Conservation (phyloP, 176 grass and related monocot genomes). For the Pharus latifolius region DNA sequence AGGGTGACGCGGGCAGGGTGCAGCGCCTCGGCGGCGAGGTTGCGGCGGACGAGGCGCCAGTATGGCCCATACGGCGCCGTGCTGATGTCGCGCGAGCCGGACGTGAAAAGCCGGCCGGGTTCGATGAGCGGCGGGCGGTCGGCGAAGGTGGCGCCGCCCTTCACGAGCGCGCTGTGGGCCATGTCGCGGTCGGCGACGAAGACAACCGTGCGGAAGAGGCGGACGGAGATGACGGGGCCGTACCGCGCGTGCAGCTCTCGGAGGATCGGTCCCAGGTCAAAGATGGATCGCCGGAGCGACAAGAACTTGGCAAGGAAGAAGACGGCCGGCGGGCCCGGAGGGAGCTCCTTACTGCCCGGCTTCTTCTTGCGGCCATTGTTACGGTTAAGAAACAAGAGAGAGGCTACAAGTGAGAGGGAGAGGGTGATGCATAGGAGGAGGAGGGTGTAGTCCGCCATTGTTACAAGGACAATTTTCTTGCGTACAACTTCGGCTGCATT, state of each 20-base stretch:
- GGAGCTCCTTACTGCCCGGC: not conserved
- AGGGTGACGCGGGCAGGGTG: not conserved
- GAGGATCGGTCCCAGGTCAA: slow-evolving; percentile 17
- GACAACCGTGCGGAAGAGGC: slow-evolving; percentile 24
- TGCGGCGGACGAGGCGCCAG: slow-evolving; percentile 50
- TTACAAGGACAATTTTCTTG: too few species aligned
- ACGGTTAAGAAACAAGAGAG: not conserved
- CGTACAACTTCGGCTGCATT: too few species aligned
- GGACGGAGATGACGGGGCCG: slow-evolving; percentile 34
- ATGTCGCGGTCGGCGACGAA: slow-evolving; percentile 42
- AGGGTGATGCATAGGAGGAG: not conserved
- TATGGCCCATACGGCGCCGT: slow-evolving; percentile 23
- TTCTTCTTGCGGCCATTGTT: not conserved
- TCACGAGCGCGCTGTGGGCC: slow-evolving; percentile 35
- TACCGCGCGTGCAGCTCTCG: slow-evolving; percentile 14
- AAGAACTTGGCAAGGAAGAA: slow-evolving; percentile 16
- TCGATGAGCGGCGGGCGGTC: slow-evolving; percentile 16
- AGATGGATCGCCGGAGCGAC: slow-evolving; percentile 15
- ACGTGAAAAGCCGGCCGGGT: not conserved
- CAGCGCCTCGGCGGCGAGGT: slow-evolving; percentile 36
- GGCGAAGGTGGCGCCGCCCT: slow-evolving; percentile 29
- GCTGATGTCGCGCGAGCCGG: slow-evolving; percentile 30
- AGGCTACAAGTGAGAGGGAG: not conserved
- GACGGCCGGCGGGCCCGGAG: slow-evolving; percentile 31
- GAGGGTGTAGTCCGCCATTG: not conserved